Conservation (phyloP, 2,329 filamentous ascomycete genomes). For the Fusarium chlamydosporum region DNA sequence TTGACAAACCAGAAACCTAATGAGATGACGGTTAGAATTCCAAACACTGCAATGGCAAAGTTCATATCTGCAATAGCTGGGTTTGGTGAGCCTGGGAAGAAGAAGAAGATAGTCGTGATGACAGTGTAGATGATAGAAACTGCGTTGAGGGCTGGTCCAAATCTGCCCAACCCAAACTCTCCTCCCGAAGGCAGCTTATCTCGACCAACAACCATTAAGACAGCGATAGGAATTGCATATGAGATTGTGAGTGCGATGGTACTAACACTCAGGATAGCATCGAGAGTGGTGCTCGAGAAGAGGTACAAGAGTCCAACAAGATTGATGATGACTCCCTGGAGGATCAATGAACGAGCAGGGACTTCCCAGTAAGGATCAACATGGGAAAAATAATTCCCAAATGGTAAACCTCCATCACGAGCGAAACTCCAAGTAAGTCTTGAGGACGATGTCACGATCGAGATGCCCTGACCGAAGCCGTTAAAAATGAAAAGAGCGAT, state of each 20-base stretch:
- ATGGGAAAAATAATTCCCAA: slow-evolving; percentile 60
- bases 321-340: slow-evolving; percentile 60
- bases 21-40: slow-evolving; percentile 65
- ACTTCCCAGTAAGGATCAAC: slow-evolving; percentile 65
- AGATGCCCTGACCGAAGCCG: slow-evolving; percentile 66
- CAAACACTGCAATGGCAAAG: slow-evolving; percentile 69
- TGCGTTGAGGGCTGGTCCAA: slow-evolving; percentile 60
- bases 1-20: slow-evolving; percentile 65
- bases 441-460: slow-evolving; percentile 65
- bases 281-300: slow-evolving; percentile 66
- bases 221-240: slow-evolving; percentile 63
- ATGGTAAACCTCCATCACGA: slow-evolving; percentile 64
- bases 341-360: slow-evolving; percentile 65
- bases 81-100: slow-evolving; percentile 63
- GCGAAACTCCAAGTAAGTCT: slow-evolving; percentile 68
- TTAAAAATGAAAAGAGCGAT: slow-evolving; percentile 69
- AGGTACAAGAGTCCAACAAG: slow-evolving; percentile 67
- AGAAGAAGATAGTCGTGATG: slow-evolving; percentile 68
- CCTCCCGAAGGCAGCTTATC: slow-evolving; percentile 62
- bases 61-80: slow-evolving; percentile 66
- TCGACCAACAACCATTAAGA: slow-evolving; percentile 63
- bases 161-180: slow-evolving; percentile 62
- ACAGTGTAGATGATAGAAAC: slow-evolving; percentile 65
- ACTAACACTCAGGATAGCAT: slow-evolving; percentile 68
- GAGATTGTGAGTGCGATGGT: slow-evolving; percentile 70